These are phyloP conservation scores for Neonectria neomacrospora DNA, from an alignment of 2,329 filamentous ascomycete genomes.

Conservation along the genomic window DNA sequence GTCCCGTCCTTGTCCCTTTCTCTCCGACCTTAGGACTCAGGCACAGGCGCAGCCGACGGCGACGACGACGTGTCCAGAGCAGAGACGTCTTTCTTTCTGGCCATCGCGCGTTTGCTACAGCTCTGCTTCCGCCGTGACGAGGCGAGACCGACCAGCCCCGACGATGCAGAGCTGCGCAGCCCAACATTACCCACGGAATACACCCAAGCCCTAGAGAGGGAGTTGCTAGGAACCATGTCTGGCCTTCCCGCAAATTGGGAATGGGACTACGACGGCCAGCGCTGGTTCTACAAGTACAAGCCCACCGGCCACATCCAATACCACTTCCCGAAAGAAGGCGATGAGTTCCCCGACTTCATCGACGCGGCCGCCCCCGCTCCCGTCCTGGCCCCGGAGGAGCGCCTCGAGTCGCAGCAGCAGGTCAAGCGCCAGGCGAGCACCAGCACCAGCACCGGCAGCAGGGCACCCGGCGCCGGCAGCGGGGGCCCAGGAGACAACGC, in stretches of 20 bases:
- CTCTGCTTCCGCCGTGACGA: neutral
- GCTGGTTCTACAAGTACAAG: constrained; percentile 69
- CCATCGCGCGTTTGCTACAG: neutral
- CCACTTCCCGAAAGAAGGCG: constrained; percentile 66
- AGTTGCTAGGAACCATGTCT: constrained; percentile 36
- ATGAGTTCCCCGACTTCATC: constrained; percentile 67
- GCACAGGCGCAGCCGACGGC: constrained; percentile 19
- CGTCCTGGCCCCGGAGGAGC: constrained; percentile 62
- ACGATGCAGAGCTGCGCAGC: constrained; percentile 20
- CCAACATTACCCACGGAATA: constrained; percentile 7
- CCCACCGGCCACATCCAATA: constrained; percentile 66
- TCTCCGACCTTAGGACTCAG: constrained; percentile 24
- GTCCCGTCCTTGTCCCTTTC: constrained; percentile 10
- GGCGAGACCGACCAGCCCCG: constrained; percentile 7
- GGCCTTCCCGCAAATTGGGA: constrained; percentile 66
- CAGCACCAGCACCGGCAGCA: constrained; percentile 17
- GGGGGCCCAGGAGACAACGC: constrained; percentile 20
- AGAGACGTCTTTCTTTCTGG: constrained; percentile 1
- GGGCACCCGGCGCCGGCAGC: constrained; percentile 16
- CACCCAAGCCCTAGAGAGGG: neutral
- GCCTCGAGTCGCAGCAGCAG: constrained; percentile 63
- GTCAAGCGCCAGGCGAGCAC: constrained; percentile 50
- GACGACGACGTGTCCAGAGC: constrained; percentile 23
- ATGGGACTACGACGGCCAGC: constrained; percentile 65
- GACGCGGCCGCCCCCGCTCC: constrained; percentile 52